Base-by-base conservation (phyloP, 2,329 filamentous ascomycete species). In the Penicillium sclerotigenum region DNA sequence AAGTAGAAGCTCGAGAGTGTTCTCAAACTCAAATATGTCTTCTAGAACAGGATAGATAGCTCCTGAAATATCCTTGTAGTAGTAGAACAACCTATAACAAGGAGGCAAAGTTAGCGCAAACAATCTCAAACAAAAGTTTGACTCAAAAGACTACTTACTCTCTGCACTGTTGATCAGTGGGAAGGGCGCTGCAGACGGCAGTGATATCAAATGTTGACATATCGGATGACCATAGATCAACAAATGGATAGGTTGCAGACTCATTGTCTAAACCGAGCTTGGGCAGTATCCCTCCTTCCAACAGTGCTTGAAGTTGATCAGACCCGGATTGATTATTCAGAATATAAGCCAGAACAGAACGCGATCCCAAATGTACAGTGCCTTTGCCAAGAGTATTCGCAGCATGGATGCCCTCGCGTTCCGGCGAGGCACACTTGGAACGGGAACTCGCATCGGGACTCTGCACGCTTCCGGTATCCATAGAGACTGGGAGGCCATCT, bases 241-340 rank as follows among this genome's bases (percentile, higher is more conserved):
- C 82, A 63, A 87, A 87, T 7, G 84, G 84, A 65, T 87, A 87
- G 9, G 83, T 86, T 4, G 83, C 83, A 36, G 80, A 83, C 64
- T 86, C 83, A 61, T 87, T 86, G 65, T 86, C 84, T 33, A 87
- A 75, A 3, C 84, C 84, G 54, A 87, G 78, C 52, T 86, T 81
- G 0, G 84, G 83, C 22, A 87, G 70, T 60, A 87, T 83, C 45
- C 81, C 83, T 61, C 83, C 83, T 61, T 84, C 82, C 42, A 86
- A 70, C 13, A 86, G 71, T 47, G 84, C 80, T 59, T 83, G 80
- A 4, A 77, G 69, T 59, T 78, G 75, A 36, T 77, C 73, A 11
- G 75, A 74, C 16, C 75, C 74, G 13, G 83, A 77, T 34, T 82
- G 79, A 24, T 82, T 79, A 26, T 81, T 79, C 61, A 81, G 74